Base-by-base conservation (phyloP, 305 asterid genomes). In the Fraxinus dipetala region DNA sequence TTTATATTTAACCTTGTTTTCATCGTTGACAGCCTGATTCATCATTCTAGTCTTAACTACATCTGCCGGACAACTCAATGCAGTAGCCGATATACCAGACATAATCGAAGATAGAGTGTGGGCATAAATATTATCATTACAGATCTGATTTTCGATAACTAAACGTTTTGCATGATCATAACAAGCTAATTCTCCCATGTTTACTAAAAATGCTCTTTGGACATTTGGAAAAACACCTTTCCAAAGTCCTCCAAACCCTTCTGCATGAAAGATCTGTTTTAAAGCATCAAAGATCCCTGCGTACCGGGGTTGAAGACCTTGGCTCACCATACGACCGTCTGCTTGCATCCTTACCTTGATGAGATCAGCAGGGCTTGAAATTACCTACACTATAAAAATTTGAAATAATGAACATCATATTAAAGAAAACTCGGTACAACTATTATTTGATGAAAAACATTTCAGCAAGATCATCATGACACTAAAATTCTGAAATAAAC, bases 321-420 rank as follows among this genome's bases (percentile, higher is more conserved):
- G 92, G 72, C 84, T 85, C 48, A 63, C 85, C 90, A 87, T 65
- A 56, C 87, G 89, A 65, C 90, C 84, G 67, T 90, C 97, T n/a
- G 97, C 98, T 87, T 95, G 96, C 97, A 93, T 92, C 86, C 98
- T 91, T 83, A 93, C 97, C 83, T 93, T 95, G 85, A 95, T 84
- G 75, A 95, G 97, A 80, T 95, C 98, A 69, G 95, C 98, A 30
- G 97, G 98, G 89, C 98, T 95, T 32, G 97, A 94, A 83, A 95
- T 91, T 51, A 93, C 86, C 98, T 93, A 89, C 73, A 79, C 85
- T 87, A 86, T 77, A 85, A 80, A 74, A 72, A 81, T 72, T 78
- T 63, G 56, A 35, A 16, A 59, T 51, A 63, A 11, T 59, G 83
- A 83, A 74, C 32, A 77, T 11, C 56, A 61, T 65, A 76, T 85